Conservation (phyloP, 495 filamentous ascomycete species). For the Poronia punctata region DNA sequence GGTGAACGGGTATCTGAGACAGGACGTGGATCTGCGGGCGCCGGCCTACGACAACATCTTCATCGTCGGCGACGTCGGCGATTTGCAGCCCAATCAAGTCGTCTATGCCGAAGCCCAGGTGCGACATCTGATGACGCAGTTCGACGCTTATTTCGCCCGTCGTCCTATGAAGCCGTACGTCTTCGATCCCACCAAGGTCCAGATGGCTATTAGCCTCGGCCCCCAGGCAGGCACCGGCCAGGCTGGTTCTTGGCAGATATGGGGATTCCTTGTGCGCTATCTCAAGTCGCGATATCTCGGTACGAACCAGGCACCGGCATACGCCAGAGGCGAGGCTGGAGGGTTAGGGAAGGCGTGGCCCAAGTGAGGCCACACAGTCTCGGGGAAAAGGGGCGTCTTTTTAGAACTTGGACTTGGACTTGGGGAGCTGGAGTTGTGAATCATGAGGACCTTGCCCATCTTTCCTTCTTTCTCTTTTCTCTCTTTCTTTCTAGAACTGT, state of each 20-base stretch:
- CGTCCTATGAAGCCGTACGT: constrained; percentile 13
- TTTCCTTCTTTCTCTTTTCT: too few species aligned
- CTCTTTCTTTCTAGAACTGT: too few species aligned
- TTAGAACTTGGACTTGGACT: not conserved
- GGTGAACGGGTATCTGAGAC: constrained; percentile 20
- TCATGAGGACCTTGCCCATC: too few species aligned
- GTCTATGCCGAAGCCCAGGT: constrained; percentile 11
- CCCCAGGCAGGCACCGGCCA: constrained; percentile 42
- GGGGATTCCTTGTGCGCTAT: constrained; percentile 37
- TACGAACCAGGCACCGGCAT: constrained; percentile 17
- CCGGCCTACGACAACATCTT: constrained; percentile 31
- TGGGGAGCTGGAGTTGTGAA: too few species aligned
- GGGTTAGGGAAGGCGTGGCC: constrained; percentile 8
- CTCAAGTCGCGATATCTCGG: constrained; percentile 37
- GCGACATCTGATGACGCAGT: constrained; percentile 22
- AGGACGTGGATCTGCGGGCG: constrained; percentile 29
- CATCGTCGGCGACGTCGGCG: constrained; percentile 35
- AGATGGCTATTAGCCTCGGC: constrained; percentile 23
- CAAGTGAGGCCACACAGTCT: constrained; percentile 1
- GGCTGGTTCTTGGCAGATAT: constrained; percentile 37
- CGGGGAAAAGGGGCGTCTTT: not conserved
- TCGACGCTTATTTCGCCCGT: constrained; percentile 18
- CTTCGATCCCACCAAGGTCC: constrained; percentile 11
- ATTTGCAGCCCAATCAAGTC: constrained; percentile 19
- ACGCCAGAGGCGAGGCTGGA: constrained; percentile 14